Conservation (phyloP, 352 stramenopile species). For the Phytopythium boreale region DNA sequence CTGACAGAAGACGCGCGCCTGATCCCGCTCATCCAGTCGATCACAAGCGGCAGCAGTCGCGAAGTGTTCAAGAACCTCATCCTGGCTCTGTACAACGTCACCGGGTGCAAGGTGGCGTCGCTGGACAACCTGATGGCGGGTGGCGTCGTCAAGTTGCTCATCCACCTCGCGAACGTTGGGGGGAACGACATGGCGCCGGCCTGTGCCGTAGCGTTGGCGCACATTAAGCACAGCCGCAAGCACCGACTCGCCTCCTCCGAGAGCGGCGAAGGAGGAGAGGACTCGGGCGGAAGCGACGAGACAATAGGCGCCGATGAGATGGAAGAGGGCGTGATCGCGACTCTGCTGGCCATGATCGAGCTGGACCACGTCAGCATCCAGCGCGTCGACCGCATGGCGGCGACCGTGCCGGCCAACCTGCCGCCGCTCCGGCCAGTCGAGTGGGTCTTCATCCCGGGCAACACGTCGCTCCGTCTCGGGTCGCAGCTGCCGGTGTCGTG, state of each 20-base stretch:
- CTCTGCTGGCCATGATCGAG: slow-evolving; percentile 79
- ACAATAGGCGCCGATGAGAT: slow-evolving; percentile 49
- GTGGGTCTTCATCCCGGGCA: slow-evolving; percentile 54
- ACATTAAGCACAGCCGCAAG: slow-evolving; percentile 76
- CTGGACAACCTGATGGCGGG: slow-evolving; percentile 50
- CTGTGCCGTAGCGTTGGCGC: slow-evolving; percentile 65
- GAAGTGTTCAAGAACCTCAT: slow-evolving; percentile 62
- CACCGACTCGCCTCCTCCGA: slow-evolving; percentile 21
- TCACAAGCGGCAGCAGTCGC: slow-evolving; percentile 32
- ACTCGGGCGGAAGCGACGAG: slow-evolving; percentile 2
- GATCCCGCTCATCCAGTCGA: slow-evolving; percentile 39
- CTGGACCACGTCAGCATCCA: slow-evolving; percentile 63
- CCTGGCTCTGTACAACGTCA: slow-evolving; percentile 75
- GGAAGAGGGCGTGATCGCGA: slow-evolving; percentile 63
- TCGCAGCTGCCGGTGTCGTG: slow-evolving; percentile 59
- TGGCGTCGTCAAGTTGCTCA: slow-evolving; percentile 60
- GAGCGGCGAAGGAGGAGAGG: slow-evolving; percentile 10
- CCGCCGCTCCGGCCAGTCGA: slow-evolving; percentile 37
- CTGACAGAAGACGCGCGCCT: slow-evolving; percentile 56
- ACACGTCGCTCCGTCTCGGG: slow-evolving; percentile 33
- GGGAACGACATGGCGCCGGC: slow-evolving; percentile 60
- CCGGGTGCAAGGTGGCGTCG: slow-evolving; percentile 30
- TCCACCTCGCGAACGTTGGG: slow-evolving; percentile 45
- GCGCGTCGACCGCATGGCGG: slow-evolving; percentile 61
- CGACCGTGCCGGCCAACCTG: slow-evolving; percentile 41